Conservation (phyloP, 164 flowering plant species). For the Magnolia kwangsiensis region DNA sequence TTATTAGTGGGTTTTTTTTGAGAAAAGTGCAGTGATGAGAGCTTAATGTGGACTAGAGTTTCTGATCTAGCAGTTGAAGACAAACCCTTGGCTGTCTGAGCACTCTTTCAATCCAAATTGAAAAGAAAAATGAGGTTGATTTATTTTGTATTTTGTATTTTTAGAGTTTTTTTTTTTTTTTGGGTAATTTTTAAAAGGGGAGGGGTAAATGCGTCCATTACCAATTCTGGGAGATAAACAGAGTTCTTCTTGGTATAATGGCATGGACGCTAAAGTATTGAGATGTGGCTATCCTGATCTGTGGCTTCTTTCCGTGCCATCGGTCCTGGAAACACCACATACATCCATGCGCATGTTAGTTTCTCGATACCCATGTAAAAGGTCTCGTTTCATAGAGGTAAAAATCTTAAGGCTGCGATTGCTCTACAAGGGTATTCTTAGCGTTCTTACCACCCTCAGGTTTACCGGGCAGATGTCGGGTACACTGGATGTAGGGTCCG, state of each 20-base stretch:
- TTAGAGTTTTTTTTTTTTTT: background rate
- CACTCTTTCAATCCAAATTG: background rate
- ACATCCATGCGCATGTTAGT: background rate
- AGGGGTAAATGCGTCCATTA: slow-evolving; percentile 20
- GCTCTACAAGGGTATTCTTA: too few species aligned
- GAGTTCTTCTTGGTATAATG: slow-evolving; percentile 22
- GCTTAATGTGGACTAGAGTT: slow-evolving; percentile 29
- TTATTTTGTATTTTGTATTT: background rate
- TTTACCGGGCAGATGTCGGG: too few species aligned
- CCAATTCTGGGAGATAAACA: slow-evolving; percentile 23
- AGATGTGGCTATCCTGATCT: slow-evolving; percentile 24
- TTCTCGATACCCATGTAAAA: too few species aligned
- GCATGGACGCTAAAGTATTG: slow-evolving; percentile 22
- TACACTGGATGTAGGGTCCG: too few species aligned
- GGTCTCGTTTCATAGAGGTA: too few species aligned
- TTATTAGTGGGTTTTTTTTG: too few species aligned
- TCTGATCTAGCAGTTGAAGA: slow-evolving; percentile 25
- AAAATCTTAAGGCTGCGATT: too few species aligned
- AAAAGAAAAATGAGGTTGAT: background rate
- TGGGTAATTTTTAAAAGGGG: background rate
- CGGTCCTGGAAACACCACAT: slow-evolving; percentile 24
- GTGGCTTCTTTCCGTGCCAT: slow-evolving; percentile 16
- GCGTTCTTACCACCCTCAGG: too few species aligned
- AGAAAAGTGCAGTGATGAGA: slow-evolving; percentile 21
- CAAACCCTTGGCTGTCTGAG: slow-evolving; percentile 37